phyloP scores from a whole-genome alignment of 2,329 filamentous ascomycete species.

The Diaporthe velutina region DNA sequence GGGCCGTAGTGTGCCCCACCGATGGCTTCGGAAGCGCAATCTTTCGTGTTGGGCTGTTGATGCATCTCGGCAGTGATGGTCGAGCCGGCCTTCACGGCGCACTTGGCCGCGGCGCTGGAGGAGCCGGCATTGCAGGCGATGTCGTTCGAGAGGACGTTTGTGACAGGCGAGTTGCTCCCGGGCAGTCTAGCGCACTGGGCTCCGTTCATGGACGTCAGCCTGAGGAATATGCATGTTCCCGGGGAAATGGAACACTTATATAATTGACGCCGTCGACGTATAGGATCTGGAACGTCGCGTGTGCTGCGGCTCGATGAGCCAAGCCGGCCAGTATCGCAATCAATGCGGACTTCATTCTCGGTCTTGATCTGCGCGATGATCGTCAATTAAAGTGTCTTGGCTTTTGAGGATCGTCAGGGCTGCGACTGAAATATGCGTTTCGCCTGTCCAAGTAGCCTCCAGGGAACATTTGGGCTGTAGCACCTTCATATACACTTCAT shows the following conservation, averaged over 20 bases:
- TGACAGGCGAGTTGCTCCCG: slow-evolving; percentile 64
- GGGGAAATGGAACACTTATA: slow-evolving; percentile 47
- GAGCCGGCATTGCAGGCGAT: slow-evolving; percentile 60
- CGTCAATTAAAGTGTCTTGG: slow-evolving; percentile 15
- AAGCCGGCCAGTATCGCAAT: slow-evolving; percentile 49
- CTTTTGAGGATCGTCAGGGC: slow-evolving; percentile 21
- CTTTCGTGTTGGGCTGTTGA: slow-evolving; percentile 51
- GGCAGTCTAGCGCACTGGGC: slow-evolving; percentile 62
- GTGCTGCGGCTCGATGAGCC: slow-evolving; percentile 53
- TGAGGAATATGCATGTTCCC: too few relatives aligned
- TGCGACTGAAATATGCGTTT: background rate
- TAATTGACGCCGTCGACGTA: slow-evolving; percentile 60
- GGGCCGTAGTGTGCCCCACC: slow-evolving; percentile 66
- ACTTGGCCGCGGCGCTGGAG: slow-evolving; percentile 54
- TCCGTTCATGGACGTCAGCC: slow-evolving; percentile 49
- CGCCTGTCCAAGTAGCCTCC: background rate
- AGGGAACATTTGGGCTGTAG: background rate
- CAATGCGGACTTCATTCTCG: slow-evolving; percentile 53
- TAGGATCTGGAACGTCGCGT: slow-evolving; percentile 65
- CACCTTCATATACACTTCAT: slow-evolving; percentile 15
- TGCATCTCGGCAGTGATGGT: slow-evolving; percentile 69
- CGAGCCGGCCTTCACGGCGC: slow-evolving; percentile 59
- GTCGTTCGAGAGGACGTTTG: slow-evolving; percentile 55
- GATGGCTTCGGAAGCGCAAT: slow-evolving; percentile 63
- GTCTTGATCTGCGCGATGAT: background rate